phyloP scores from a whole-genome alignment of 2,329 filamentous ascomycete species.

The Fusarium sp. region DNA sequence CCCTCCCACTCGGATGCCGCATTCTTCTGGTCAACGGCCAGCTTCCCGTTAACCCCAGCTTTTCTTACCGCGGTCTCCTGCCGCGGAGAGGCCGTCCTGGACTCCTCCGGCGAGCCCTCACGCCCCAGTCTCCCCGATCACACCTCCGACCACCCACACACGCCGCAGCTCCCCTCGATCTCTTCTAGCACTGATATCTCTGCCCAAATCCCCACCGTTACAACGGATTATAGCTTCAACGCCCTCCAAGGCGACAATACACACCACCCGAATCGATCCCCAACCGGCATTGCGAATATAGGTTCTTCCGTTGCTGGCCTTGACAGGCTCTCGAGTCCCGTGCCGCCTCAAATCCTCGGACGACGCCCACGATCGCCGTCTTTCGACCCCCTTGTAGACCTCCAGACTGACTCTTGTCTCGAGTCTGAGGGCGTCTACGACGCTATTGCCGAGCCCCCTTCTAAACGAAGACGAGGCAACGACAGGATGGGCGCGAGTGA shows the following conservation, averaged over 20 bases:
- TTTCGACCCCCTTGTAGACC: slow-evolving; percentile 47
- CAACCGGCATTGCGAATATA: slow-evolving; percentile 54
- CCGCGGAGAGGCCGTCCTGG: slow-evolving; percentile 57
- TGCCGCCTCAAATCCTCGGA: slow-evolving; percentile 59
- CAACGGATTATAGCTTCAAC: slow-evolving; percentile 17
- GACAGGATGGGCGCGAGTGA: slow-evolving; percentile 73
- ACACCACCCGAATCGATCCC: slow-evolving; percentile 39
- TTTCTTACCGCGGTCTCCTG: slow-evolving; percentile 49
- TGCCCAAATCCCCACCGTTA: slow-evolving; percentile 46
- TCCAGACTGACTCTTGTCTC: slow-evolving; percentile 43
- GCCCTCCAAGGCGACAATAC: slow-evolving; percentile 39
- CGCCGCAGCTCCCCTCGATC: slow-evolving; percentile 62
- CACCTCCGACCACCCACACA: slow-evolving; percentile 73
- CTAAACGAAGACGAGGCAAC: slow-evolving; percentile 67
- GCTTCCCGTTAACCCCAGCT: slow-evolving; percentile 29
- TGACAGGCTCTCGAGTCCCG: slow-evolving; percentile 39
- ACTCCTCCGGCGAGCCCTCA: slow-evolving; percentile 49
- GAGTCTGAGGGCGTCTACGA: slow-evolving; percentile 34
- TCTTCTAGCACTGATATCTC: slow-evolving; percentile 59
- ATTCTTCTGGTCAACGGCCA: slow-evolving; percentile 37
- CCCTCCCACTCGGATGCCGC: slow-evolving; percentile 24
- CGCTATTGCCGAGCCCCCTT: slow-evolving; percentile 34
- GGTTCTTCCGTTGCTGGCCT: slow-evolving; percentile 48
- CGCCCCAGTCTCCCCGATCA: slow-evolving; percentile 46
- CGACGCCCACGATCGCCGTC: slow-evolving; percentile 63